These are phyloP conservation scores for Solanum dulcamara DNA, from an alignment of 257 asterid species.

Conservation along the genomic window DNA sequence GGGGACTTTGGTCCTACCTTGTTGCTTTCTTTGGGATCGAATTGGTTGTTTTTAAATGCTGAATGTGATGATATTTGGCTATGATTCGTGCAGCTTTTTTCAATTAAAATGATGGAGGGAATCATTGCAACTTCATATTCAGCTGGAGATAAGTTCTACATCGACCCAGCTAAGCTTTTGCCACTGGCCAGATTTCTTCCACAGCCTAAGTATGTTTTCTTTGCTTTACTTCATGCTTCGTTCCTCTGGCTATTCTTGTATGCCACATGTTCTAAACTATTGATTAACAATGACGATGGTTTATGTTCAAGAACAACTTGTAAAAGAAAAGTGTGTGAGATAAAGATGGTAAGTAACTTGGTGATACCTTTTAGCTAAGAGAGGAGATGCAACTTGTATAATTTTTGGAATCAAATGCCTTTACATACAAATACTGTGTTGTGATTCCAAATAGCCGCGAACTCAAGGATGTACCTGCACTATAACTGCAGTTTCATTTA, in stretches of 20 bases:
- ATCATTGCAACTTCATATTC: constrained; percentile 77
- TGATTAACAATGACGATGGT: neutral
- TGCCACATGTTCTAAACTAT: neutral
- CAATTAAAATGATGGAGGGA: constrained; percentile 86
- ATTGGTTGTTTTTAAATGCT: neutral
- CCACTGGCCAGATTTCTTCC: constrained; percentile 72
- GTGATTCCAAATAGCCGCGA: neutral
- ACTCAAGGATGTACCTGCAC: neutral
- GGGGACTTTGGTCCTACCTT: neutral
- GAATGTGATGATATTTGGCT: neutral
- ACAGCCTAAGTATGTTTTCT: constrained; percentile 59
- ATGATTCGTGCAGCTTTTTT: constrained; percentile 38
- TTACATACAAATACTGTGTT: neutral
- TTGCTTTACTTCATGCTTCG: neutral
- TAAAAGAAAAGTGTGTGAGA: neutral
- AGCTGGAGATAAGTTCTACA: constrained; percentile 82
- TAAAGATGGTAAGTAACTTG: neutral
- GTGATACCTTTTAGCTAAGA: neutral
- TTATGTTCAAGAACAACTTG: neutral
- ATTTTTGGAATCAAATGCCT: neutral
- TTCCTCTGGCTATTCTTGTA: neutral
- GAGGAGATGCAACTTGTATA: neutral
- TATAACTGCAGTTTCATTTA: neutral
- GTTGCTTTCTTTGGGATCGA: neutral
- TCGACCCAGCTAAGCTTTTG: constrained; percentile 87